These are phyloP conservation scores for Marasmius sp. DNA, from an alignment of 1,284 basidiomycete genomes.

Conservation along the genomic window DNA sequence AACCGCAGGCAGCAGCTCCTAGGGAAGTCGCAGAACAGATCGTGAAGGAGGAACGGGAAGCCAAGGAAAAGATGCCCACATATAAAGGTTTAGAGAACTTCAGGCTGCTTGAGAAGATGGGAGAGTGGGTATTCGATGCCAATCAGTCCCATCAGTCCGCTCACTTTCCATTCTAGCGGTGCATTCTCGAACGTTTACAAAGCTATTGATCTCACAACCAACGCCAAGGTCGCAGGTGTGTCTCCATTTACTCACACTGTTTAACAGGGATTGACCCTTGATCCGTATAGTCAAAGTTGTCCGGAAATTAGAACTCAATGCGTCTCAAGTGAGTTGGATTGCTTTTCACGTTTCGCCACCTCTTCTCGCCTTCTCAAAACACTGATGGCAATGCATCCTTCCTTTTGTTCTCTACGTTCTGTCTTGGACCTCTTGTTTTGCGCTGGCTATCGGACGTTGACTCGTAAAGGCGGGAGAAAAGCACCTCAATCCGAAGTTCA, in stretches of 20 bases:
- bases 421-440: constrained; percentile 31
- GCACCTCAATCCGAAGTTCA: constrained; percentile 89
- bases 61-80: constrained; percentile 75
- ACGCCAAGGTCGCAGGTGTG: constrained; percentile 85
- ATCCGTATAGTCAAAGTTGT: constrained; percentile 84
- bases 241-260: constrained; percentile 13
- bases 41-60: constrained; percentile 76
- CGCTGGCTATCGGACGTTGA: constrained; percentile 27
- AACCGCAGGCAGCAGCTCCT: constrained; percentile 33
- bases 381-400: constrained; percentile 12
- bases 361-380: constrained; percentile 22
- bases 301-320: constrained; percentile 93
- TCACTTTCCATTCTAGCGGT: constrained; percentile 53
- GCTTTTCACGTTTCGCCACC: constrained; percentile 19
- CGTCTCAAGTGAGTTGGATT: constrained; percentile 82
- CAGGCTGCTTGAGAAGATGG: constrained; percentile 88
- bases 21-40: constrained; percentile 71
- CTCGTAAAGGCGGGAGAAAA: constrained; percentile 79
- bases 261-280: not conserved
- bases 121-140: constrained; percentile 69
- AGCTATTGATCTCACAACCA: constrained; percentile 77
- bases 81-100: constrained; percentile 88
- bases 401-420: constrained; percentile 18
- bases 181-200: constrained; percentile 99
- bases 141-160: constrained; percentile 14